A percentile compares a stretch with the other conserved stretches of the same genome.
Evolutionary conservation across 2,329 filamentous ascomycete genomes (phyloP).

Genomic region (Macroventuria anomochaeta): DNA sequence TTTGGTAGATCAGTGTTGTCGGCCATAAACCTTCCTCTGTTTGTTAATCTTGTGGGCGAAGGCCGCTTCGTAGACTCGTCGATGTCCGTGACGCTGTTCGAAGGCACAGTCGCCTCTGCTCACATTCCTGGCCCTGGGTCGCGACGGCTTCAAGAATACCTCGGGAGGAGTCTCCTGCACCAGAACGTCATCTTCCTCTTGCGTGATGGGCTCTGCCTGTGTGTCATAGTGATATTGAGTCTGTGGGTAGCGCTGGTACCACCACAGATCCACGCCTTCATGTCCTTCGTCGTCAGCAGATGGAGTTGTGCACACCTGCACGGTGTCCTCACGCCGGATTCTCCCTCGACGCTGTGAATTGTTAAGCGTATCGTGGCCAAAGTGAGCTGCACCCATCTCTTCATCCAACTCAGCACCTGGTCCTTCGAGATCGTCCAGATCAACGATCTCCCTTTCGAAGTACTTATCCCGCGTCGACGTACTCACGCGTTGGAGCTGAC

Average conservation of each 20-base stretch:
- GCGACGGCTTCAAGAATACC: not conserved
- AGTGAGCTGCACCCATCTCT: not conserved
- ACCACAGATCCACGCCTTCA: not conserved
- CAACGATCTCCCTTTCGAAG: conserved; percentile 7
- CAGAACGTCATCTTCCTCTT: not conserved
- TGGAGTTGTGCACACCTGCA: conserved; percentile 6
- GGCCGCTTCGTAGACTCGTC: not conserved
- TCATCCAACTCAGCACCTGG: not conserved
- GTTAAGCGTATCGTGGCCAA: not conserved
- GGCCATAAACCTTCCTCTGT: conserved; percentile 10
- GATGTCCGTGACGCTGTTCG: not conserved
- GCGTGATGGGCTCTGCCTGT: conserved; percentile 1
- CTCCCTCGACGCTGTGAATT: not conserved
- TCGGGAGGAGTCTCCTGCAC: conserved; percentile 15
- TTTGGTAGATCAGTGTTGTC: conserved; percentile 1
- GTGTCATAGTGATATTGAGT: conserved; percentile 12
- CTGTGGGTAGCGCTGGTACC: conserved; percentile 7
- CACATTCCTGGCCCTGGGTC: not conserved
- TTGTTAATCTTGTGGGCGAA: not conserved
- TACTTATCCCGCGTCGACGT: conserved; percentile 3
- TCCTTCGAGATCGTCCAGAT: conserved; percentile 6
- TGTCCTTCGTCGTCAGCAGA: not conserved
- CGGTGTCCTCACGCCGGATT: not conserved
- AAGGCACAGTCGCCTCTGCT: not conserved
- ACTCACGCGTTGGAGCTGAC: conserved; percentile 11